Evolutionary conservation across 768 basidiomycete species (phyloP).

Genomic region (Chalciporus pseudorubinellus): DNA sequence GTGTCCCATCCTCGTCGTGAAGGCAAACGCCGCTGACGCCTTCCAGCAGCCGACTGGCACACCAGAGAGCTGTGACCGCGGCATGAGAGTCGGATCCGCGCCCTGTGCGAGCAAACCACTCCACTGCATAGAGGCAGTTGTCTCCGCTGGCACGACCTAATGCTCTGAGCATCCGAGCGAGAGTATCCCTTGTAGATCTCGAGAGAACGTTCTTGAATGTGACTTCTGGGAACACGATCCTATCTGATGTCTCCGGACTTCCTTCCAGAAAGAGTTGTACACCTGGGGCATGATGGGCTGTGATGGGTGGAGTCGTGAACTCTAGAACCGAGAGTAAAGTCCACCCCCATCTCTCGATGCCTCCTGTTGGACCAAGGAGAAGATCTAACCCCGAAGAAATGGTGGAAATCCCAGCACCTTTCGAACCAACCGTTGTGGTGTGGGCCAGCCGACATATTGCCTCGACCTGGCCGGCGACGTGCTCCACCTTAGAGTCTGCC

Average conservation of each 20-base stretch:
- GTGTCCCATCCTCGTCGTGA: slow-evolving; percentile 19
- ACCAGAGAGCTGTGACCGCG: slow-evolving; percentile 80
- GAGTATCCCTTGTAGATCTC: slow-evolving; percentile 46
- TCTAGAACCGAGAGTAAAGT: slow-evolving; percentile 78
- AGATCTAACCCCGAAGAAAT: slow-evolving; percentile 54
- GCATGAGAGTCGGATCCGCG: slow-evolving; percentile 41
- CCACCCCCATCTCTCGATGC: slow-evolving; percentile 93
- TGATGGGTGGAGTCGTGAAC: slow-evolving; percentile 54
- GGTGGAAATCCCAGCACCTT: slow-evolving; percentile 33
- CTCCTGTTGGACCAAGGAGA: slow-evolving; percentile 76
- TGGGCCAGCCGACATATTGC: slow-evolving; percentile 58
- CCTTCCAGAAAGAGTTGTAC: slow-evolving; percentile 58
- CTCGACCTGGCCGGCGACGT: slow-evolving; percentile 63
- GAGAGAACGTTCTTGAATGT: slow-evolving; percentile 55
- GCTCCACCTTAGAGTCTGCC: slow-evolving; percentile 72
- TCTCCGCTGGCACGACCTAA: slow-evolving; percentile 71
- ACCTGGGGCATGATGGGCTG: slow-evolving; percentile 45
- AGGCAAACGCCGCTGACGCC: slow-evolving; percentile 59
- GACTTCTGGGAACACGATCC: slow-evolving; percentile 55
- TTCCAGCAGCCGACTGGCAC: slow-evolving; percentile 71
- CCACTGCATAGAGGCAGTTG: slow-evolving; percentile 68
- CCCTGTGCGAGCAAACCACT: slow-evolving; percentile 72
- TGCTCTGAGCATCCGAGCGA: slow-evolving; percentile 71
- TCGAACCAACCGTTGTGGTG: slow-evolving; percentile 13
- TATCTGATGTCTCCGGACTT: slow-evolving; percentile 36